Evolutionary conservation across 148 eudicot genomes (phyloP), one percentile per base, ranked within the genome.

Genomic region (Beta vulgaris): DNA sequence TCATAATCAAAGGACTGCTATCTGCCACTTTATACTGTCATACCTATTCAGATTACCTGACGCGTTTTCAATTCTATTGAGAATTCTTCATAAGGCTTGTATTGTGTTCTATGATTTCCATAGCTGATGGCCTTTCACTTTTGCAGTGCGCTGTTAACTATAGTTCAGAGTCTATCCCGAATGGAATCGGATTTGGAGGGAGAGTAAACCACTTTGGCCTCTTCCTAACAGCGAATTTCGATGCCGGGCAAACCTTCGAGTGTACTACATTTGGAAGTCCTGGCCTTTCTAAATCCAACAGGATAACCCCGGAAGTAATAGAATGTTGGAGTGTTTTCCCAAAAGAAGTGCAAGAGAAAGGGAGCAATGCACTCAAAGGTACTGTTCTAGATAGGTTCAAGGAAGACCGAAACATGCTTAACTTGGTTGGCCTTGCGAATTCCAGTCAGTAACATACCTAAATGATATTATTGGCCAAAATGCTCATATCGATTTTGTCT

Each of bases 161-260:
- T 78, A 87, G 82, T 78, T 94, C 98, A 34, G 97, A 88, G 54
- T 87, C 80, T 76, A 91, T 94, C 78, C 96, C 98, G 2, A 94
- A 94, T 54, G 98, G 98, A 78, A 87, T 94, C 54, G 98, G 98
- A 15, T 94, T 91, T 59, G 98, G 98, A 78, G 97, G 98, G 4
- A 77, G 76, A 46, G 79, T 76, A 25, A 63, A 84, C 78, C 98
- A 94, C 83, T 87, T 90, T 26, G 97, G 97, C n/a, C 62, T 94
- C 65, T 94, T 94, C 80, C 53, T 94, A 25, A 87, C 97, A n/a
- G 93, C 91, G 53, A 89, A 80, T 80, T 89, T 94, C 55, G 97
- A 94, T 72, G 85, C 85, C 31, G 98, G 97, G 37, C 98, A 91
- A 71, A 86, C 91, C 15, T 94, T 91, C 43, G 68, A 80, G 19